Conservation (phyloP, 352 stramenopile species). For the Phytophthora fragariae region DNA sequence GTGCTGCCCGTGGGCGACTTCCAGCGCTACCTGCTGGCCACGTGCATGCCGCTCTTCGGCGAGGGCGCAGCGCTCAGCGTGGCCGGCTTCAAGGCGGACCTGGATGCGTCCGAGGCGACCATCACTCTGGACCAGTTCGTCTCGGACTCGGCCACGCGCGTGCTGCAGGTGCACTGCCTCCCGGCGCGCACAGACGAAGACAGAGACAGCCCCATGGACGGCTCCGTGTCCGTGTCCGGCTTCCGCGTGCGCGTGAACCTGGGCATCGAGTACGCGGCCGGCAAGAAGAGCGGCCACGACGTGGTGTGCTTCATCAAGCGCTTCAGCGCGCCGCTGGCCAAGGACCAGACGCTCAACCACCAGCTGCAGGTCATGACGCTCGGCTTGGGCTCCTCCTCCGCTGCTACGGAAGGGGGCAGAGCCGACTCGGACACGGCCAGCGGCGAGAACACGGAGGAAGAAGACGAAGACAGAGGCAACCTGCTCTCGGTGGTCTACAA, state of each 20-base stretch:
- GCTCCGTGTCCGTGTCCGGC: constrained; percentile 8
- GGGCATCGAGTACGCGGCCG: constrained; percentile 74
- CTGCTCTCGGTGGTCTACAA: constrained; percentile 89
- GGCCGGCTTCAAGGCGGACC: constrained; percentile 42
- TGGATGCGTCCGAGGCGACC: constrained; percentile 42
- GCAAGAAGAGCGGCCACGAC: constrained; percentile 74
- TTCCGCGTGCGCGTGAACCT: constrained; percentile 76
- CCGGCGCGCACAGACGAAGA: constrained; percentile 33
- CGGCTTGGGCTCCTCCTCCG: constrained; percentile 50
- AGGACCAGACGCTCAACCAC: constrained; percentile 75
- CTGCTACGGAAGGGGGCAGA: constrained; percentile 39
- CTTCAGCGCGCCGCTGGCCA: constrained; percentile 67
- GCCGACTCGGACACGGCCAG: constrained; percentile 43
- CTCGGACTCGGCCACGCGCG: constrained; percentile 58
- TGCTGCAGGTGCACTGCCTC: constrained; percentile 83
- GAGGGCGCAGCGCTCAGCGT: background rate
- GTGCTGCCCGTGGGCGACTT: too few relatives aligned
- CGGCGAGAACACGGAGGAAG: constrained; percentile 67
- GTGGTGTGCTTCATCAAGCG: constrained; percentile 91
- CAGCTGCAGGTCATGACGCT: constrained; percentile 91
- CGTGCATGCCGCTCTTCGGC: too few relatives aligned
- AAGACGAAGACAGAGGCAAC: constrained; percentile 72
- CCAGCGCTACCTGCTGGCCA: too few relatives aligned
- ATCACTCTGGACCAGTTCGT: constrained; percentile 78
- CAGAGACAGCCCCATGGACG: constrained; percentile 34